Conservation (phyloP, 768 basidiomycete genomes). For the Mycena metata region DNA sequence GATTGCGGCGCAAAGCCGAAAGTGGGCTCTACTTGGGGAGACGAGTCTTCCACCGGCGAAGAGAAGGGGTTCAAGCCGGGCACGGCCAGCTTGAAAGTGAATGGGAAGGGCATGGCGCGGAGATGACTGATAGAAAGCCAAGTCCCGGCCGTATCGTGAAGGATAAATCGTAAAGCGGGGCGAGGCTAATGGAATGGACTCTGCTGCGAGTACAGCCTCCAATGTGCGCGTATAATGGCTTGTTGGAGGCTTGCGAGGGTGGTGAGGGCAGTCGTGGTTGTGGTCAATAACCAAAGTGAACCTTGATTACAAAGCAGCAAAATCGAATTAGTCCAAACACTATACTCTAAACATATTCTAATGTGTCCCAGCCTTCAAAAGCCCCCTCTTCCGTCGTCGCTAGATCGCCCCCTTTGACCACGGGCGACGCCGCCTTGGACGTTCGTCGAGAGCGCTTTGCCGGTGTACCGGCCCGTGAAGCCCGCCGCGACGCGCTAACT, state of each 20-base stretch:
- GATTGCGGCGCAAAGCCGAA: constrained; percentile 40
- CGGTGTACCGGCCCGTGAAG: constrained; percentile 8
- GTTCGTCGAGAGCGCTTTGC: constrained; percentile 15
- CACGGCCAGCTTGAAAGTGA: constrained; percentile 77
- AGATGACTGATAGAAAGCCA: neutral
- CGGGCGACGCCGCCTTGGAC: constrained; percentile 4
- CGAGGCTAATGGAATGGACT: constrained; percentile 16
- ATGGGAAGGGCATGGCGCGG: constrained; percentile 68
- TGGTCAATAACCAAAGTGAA: neutral
- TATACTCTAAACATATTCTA: neutral
- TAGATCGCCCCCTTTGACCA: neutral
- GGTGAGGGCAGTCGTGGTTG: neutral
- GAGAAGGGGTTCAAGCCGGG: constrained; percentile 81
- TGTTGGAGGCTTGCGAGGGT: neutral
- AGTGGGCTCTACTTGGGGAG: constrained; percentile 30
- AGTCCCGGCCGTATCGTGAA: constrained; percentile 27
- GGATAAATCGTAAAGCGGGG: constrained; percentile 1
- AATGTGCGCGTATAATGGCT: neutral
- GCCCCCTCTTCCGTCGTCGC: neutral
- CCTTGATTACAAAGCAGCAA: neutral
- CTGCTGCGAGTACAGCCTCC: neutral
- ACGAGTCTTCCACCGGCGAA: constrained; percentile 23
- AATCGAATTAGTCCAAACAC: too few species aligned
- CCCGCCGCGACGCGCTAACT: neutral
- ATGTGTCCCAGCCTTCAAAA: neutral